Conservation (phyloP, 1,139 yeast genomes). For the Sugiyamaella xylanicola region DNA sequence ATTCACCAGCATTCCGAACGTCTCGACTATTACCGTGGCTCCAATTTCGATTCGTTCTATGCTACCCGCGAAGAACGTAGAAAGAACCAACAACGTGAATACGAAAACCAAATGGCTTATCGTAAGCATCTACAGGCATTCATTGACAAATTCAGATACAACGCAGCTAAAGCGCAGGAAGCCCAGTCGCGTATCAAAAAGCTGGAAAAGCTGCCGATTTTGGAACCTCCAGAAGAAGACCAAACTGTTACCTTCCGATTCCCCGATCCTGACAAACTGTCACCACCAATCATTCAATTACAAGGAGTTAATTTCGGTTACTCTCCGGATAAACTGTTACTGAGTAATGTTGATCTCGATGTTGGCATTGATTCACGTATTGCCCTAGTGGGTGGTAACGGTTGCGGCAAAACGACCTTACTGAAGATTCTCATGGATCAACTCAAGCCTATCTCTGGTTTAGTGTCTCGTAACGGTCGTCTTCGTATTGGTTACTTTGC, state of each 20-base stretch:
- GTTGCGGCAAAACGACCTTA: slow-evolving; percentile 97
- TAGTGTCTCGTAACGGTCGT: slow-evolving; percentile 77
- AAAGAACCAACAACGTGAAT: slow-evolving; percentile 90
- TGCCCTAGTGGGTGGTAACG: slow-evolving; percentile 97
- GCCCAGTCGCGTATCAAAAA: slow-evolving; percentile 98
- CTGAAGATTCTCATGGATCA: slow-evolving; percentile 82
- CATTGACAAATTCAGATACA: slow-evolving; percentile 94
- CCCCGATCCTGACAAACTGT: slow-evolving; percentile 90
- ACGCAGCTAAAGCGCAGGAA: slow-evolving; percentile 95
- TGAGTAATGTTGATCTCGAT: slow-evolving; percentile 80
- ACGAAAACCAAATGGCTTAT: slow-evolving; percentile 95
- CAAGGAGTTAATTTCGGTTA: slow-evolving; percentile 89
- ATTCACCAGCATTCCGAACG: slow-evolving; percentile 97
- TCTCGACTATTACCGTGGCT: slow-evolving; percentile 91
- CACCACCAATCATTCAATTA: slow-evolving; percentile 92
- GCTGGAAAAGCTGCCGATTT: slow-evolving; percentile 85
- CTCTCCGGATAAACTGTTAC: slow-evolving; percentile 58
- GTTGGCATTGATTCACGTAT: slow-evolving; percentile 93
- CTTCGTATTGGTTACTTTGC: slow-evolving; percentile 96
- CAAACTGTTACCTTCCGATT: slow-evolving; percentile 81
- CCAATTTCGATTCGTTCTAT: slow-evolving; percentile 90
- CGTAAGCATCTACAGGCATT: slow-evolving; percentile 91
- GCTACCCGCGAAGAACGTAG: slow-evolving; percentile 93
- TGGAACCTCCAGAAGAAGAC: slow-evolving; percentile 96
- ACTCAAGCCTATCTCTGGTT: slow-evolving; percentile 71